phyloP scores from a whole-genome alignment of 2,329 filamentous ascomycete genomes.

The Xylaria sp. region DNA sequence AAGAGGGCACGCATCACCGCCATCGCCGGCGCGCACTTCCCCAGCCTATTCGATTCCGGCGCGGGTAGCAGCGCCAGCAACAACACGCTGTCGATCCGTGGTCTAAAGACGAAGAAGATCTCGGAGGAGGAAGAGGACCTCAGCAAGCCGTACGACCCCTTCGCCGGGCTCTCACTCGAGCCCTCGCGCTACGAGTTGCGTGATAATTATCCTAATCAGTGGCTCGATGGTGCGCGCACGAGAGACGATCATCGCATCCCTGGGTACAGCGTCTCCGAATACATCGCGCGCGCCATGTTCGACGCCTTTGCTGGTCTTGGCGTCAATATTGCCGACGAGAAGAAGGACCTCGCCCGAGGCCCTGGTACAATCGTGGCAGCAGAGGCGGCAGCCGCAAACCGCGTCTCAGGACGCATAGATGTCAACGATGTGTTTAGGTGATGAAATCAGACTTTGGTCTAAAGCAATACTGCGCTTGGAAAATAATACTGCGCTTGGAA shows the following conservation, averaged over 20 bases:
- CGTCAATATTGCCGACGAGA: constrained; percentile 85
- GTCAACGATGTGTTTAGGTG: constrained; percentile 52
- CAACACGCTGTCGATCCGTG: constrained; percentile 72
- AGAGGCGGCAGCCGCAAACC: constrained; percentile 44
- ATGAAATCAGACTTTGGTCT: background rate
- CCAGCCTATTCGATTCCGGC: constrained; percentile 37
- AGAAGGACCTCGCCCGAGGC: constrained; percentile 47
- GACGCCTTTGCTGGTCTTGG: constrained; percentile 91
- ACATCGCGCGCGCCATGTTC: constrained; percentile 78
- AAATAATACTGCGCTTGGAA: too few relatives aligned
- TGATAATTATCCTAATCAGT: constrained; percentile 72
- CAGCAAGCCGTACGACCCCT: constrained; percentile 85
- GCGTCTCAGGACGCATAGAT: constrained; percentile 50
- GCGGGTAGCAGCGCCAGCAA: too few relatives aligned
- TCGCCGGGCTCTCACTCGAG: constrained; percentile 67
- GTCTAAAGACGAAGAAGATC: constrained; percentile 70
- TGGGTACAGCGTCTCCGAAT: constrained; percentile 84
- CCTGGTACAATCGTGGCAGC: constrained; percentile 43
- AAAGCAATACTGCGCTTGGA: background rate
- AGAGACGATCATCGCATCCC: constrained; percentile 74
- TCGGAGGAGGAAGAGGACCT: constrained; percentile 61
- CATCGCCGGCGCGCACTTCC: constrained; percentile 44
- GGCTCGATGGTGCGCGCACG: constrained; percentile 69
- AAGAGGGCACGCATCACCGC: constrained; percentile 70
- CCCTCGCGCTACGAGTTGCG: constrained; percentile 74